Percentiles rank a stretch among this genome's conserved stretches.
phyloP scores from a whole-genome alignment of 1,284 basidiomycete species.

The Cryptococcus sp. region DNA sequence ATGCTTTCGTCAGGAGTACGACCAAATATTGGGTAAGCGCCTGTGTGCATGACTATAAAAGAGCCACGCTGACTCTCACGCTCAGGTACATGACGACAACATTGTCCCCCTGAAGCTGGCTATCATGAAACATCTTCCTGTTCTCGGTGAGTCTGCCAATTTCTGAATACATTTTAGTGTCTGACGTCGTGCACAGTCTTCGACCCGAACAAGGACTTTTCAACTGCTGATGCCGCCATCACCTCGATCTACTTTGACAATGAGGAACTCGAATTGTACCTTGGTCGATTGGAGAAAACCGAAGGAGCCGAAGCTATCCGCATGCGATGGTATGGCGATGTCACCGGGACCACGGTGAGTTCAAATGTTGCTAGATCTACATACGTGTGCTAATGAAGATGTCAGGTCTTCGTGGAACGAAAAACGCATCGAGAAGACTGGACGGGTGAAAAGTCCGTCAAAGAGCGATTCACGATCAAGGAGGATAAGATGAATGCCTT shows the following conservation, averaged over 20 bases:
- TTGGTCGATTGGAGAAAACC: constrained; percentile 96
- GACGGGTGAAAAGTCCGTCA: constrained; percentile 99
- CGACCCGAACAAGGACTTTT: constrained; percentile 92
- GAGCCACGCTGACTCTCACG: background rate
- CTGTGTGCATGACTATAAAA: background rate
- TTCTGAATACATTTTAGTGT: background rate
- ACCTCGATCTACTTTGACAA: constrained; percentile 69
- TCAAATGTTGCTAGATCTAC: constrained; percentile 6
- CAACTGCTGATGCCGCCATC: constrained; percentile 77
- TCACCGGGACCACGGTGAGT: constrained; percentile 69
- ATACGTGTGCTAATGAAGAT: background rate
- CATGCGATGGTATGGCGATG: constrained; percentile 97
- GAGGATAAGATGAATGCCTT: constrained; percentile 94
- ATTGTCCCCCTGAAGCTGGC: constrained; percentile 94
- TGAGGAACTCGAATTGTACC: constrained; percentile 94
- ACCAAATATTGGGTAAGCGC: constrained; percentile 93
- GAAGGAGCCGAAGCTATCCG: constrained; percentile 97
- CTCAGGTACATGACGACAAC: constrained; percentile 85
- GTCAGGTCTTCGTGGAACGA: constrained; percentile 92
- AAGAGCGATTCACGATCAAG: constrained; percentile 95
- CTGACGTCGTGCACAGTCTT: constrained; percentile 65
- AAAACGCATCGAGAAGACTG: constrained; percentile 99
- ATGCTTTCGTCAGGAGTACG: constrained; percentile 94
- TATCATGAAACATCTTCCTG: constrained; percentile 88
- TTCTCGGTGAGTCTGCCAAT: constrained; percentile 64